Evolutionary conservation across 192 early-diverging fungal species (phyloP).

Genomic region (Funneliformis mosseae): DNA sequence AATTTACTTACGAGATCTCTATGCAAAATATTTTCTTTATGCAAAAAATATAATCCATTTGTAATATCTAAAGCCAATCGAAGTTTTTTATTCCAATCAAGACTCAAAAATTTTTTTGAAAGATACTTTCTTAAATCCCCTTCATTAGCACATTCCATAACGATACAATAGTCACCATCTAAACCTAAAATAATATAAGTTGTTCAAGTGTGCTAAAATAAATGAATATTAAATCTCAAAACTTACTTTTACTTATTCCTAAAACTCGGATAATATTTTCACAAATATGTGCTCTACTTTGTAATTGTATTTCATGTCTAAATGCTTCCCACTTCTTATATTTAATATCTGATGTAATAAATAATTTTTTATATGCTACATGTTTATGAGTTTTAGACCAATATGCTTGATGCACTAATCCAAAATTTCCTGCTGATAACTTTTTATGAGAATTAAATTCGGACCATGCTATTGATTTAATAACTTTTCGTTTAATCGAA

Average conservation of each 20-base stretch:
- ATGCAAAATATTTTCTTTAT: not conserved
- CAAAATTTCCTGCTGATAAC: not conserved
- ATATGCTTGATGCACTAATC: not conserved
- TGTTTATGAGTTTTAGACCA: not conserved
- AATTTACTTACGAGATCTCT: not conserved
- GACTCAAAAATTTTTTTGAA: not conserved
- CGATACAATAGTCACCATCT: not conserved
- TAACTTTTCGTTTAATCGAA: too few species aligned
- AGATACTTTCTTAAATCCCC: not conserved
- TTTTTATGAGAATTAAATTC: not conserved
- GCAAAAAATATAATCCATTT: not conserved
- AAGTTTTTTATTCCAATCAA: not conserved
- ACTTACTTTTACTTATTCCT: not conserved
- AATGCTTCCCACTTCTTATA: not conserved
- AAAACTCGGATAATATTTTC: constrained; percentile 1
- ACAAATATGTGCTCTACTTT: not conserved
- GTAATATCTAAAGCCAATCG: not conserved
- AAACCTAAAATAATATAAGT: not conserved
- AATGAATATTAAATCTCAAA: not conserved
- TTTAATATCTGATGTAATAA: not conserved
- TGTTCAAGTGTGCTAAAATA: not conserved
- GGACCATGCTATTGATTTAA: not conserved
- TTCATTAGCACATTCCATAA: constrained; percentile 12
- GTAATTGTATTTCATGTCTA: not conserved
- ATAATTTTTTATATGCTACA: not conserved